Base-by-base conservation (phyloP, 2,329 filamentous ascomycete species). In the Tolypocladium amazonense region DNA sequence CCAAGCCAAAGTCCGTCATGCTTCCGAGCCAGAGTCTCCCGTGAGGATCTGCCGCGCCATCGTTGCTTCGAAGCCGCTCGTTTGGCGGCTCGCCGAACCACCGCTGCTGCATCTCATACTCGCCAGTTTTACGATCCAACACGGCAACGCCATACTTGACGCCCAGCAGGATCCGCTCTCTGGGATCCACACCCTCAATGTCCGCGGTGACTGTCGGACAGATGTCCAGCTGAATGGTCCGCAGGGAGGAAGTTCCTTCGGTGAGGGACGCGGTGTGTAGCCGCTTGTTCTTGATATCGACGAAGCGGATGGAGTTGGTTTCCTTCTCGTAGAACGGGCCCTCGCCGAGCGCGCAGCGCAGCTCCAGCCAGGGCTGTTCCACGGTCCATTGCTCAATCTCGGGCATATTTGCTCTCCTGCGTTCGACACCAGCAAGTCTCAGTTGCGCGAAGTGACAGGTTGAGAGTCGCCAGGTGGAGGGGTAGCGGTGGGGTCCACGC, bases 1-100 rank as follows among this genome's bases (percentile, higher is more conserved):
- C 81, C 25, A 76, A 65, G 20, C 73, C 74, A 66, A 85, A 83
- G 69, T 96, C 90, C 63, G 90, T 94, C 89, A 96, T 96, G 63
- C 84, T 84, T 9, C 91, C 90, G 7, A 92, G 79, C 88, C 90
- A 96, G 75, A 93, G 94, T 39, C 90, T 80, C 38, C 92, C 92
- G 63, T 86, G 81, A 33, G 85, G 86, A 69, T 96, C 92, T 57
- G 90, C 85, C 6, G 86, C 88, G 55, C 92, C 92, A 69, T 96
- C 92, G 70, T 96, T 96, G 72, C 88, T 81, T 60, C 85, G 77
- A 71, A 89, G 78, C 27, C 85, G 75, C 70, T 81, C 75, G 64
- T 78, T 82, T 39, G 67, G 63, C 38, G 68, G 65, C 47, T 76
- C 72, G 63, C 71, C 67, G 67, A 83, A 84, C 61, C 72, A 84